phyloP scores from a whole-genome alignment of 106 monocot species.

The Cymbidium sinense region DNA sequence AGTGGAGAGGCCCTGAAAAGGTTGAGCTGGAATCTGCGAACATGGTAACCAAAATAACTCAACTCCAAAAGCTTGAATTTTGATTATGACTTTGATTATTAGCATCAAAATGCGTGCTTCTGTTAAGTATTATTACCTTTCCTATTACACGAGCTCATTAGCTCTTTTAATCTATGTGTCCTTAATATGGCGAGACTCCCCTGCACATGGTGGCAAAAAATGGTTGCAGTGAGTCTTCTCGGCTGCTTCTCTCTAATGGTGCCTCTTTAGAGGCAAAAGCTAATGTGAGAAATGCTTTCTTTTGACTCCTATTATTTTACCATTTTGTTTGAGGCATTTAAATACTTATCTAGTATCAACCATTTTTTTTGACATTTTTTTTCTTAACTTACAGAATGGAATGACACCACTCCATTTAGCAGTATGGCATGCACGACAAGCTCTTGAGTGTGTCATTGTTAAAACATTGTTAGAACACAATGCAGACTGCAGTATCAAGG shows the following conservation, averaged over 20 bases:
- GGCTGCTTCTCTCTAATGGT: conserved; percentile 63
- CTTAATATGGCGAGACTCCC: conserved; percentile 94
- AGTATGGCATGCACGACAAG: conserved; percentile 71
- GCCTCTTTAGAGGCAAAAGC: conserved; percentile 70
- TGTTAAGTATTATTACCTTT: background rate
- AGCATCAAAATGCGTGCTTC: background rate
- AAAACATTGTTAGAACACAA: conserved; percentile 56
- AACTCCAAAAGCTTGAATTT: background rate
- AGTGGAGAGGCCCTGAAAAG: conserved; percentile 58
- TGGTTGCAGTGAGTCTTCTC: conserved; percentile 56
- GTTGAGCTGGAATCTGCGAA: conserved; percentile 73
- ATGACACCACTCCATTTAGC: conserved; percentile 95
- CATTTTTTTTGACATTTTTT: conserved; percentile 2
- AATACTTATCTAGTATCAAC: background rate
- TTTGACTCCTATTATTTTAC: background rate
- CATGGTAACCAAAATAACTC: conserved; percentile 47
- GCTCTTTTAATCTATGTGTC: background rate
- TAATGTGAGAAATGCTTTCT: conserved; percentile 38
- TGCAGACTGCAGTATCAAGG: conserved; percentile 63
- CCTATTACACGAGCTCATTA: background rate
- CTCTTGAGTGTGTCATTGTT: conserved; percentile 55
- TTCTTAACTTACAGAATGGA: conserved; percentile 67
- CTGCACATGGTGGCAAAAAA: conserved; percentile 94
- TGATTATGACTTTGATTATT: background rate
- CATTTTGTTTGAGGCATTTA: background rate